These are phyloP conservation scores for Colletotrichum simmondsii DNA, from an alignment of 2,329 filamentous ascomycete genomes.

Conservation along the genomic window DNA sequence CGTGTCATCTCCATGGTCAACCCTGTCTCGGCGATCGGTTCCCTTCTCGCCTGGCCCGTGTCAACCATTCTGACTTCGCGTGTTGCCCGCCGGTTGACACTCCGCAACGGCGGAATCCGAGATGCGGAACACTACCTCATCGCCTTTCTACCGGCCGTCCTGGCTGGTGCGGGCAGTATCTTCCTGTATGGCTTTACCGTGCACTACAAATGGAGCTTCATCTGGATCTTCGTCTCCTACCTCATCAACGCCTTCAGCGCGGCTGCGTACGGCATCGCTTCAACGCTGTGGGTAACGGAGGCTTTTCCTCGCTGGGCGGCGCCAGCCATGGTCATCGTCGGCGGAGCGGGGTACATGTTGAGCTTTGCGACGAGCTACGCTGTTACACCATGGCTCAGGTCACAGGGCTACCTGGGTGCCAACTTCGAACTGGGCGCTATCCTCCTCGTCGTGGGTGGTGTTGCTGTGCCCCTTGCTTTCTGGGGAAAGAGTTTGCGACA, in stretches of 20 bases:
- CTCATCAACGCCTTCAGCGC: conserved; percentile 38
- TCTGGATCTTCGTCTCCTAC: conserved; percentile 30
- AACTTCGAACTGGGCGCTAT: conserved; percentile 36
- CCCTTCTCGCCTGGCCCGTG: conserved; percentile 34
- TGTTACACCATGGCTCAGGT: conserved; percentile 23
- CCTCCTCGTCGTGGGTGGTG: conserved; percentile 36
- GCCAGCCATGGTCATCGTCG: conserved; percentile 33
- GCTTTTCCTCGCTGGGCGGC: conserved; percentile 41
- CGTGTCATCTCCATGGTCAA: conserved; percentile 29
- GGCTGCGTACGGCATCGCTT: conserved; percentile 36
- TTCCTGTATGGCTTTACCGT: conserved; percentile 36
- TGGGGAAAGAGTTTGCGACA: conserved; percentile 41
- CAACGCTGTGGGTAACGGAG: conserved; percentile 41
- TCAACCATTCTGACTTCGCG: conserved; percentile 36
- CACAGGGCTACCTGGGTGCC: conserved; percentile 26
- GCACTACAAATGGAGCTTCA: conserved; percentile 32
- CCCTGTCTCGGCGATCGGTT: conserved; percentile 24
- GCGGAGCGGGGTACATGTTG: conserved; percentile 29
- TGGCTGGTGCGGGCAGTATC: conserved; percentile 35
- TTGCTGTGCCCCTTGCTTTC: conserved; percentile 40
- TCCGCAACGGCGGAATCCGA: conserved; percentile 38
- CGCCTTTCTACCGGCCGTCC: conserved; percentile 38
- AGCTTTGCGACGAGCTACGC: conserved; percentile 24
- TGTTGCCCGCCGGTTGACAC: conserved; percentile 37
- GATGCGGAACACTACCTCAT: conserved; percentile 41